These are phyloP conservation scores for Paecilomyces fulvus DNA, from an alignment of 2,329 filamentous ascomycete species.

Conservation along the genomic window DNA sequence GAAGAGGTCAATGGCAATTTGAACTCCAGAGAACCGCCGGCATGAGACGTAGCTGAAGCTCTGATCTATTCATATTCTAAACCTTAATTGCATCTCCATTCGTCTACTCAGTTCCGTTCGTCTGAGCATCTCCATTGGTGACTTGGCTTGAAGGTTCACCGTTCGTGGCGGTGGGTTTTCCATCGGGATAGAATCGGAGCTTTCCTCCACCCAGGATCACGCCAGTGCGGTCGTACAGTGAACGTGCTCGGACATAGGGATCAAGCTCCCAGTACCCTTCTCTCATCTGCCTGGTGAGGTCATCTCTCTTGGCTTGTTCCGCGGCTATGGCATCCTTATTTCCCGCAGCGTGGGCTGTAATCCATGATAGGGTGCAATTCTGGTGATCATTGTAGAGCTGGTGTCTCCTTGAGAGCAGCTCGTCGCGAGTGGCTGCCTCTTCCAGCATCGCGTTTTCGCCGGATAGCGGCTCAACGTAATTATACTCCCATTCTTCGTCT, in stretches of 20 bases:
- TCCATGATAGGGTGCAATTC: slow-evolving; percentile 66
- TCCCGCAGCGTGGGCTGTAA: slow-evolving; percentile 43
- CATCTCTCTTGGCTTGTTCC: slow-evolving; percentile 50
- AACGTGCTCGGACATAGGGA: slow-evolving; percentile 73
- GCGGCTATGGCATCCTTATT: slow-evolving; percentile 38
- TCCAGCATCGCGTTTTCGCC: slow-evolving; percentile 73
- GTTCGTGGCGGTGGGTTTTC: slow-evolving; percentile 8
- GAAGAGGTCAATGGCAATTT: not conserved
- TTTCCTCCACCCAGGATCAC: slow-evolving; percentile 60
- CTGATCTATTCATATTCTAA: not conserved
- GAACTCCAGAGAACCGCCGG: not conserved
- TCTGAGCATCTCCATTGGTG: not conserved
- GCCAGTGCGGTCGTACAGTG: slow-evolving; percentile 75
- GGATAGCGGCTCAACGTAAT: slow-evolving; percentile 65
- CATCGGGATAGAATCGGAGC: slow-evolving; percentile 59
- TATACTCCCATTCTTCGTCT: slow-evolving; percentile 74
- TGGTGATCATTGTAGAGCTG: slow-evolving; percentile 67
- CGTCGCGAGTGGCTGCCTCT: slow-evolving; percentile 54
- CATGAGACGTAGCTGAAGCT: not conserved
- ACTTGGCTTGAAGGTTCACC: not conserved
- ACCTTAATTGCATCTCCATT: not conserved
- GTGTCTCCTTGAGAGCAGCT: slow-evolving; percentile 55
- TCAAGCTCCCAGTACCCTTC: slow-evolving; percentile 84
- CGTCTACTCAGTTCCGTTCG: not conserved
- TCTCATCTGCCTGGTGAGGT: slow-evolving; percentile 55